phyloP scores from a whole-genome alignment of 768 basidiomycete genomes.

The Rhizopogon vinicolor region DNA sequence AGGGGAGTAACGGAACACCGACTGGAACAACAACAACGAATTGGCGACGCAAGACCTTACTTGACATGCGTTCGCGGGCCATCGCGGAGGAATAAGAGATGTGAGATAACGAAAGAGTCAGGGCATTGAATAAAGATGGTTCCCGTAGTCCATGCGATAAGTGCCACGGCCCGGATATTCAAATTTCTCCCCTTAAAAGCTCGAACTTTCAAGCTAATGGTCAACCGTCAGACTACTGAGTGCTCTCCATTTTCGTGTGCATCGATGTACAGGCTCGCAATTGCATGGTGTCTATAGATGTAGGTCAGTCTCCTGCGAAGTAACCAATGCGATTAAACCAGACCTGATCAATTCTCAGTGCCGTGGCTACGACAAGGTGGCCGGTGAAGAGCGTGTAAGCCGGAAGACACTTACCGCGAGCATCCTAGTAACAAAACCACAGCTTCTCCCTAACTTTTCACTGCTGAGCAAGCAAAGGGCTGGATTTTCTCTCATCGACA shows the following conservation, averaged over 20 bases:
- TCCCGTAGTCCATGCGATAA: too few species aligned
- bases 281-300: neutral
- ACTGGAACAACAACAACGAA: too few species aligned
- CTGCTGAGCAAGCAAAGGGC: constrained; percentile 1
- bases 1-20: too few species aligned
- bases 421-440: constrained; percentile 4
- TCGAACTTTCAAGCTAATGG: too few species aligned
- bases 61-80: too few species aligned
- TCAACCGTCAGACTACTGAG: too few species aligned
- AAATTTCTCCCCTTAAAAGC: too few species aligned
- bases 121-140: too few species aligned
- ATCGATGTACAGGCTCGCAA: neutral
- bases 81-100: too few species aligned
- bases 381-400: constrained; percentile 7
- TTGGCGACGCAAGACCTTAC: too few species aligned
- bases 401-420: constrained; percentile 3
- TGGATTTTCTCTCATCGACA: constrained; percentile 16
- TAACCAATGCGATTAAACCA: neutral
- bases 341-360: neutral
- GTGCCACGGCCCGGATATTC: too few species aligned
- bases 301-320: neutral
- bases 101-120: too few species aligned
- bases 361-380: neutral
- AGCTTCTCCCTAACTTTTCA: neutral
- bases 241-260: neutral